Conservation (phyloP, 2,329 filamentous ascomycete genomes). For the Botrytis cinerea region DNA sequence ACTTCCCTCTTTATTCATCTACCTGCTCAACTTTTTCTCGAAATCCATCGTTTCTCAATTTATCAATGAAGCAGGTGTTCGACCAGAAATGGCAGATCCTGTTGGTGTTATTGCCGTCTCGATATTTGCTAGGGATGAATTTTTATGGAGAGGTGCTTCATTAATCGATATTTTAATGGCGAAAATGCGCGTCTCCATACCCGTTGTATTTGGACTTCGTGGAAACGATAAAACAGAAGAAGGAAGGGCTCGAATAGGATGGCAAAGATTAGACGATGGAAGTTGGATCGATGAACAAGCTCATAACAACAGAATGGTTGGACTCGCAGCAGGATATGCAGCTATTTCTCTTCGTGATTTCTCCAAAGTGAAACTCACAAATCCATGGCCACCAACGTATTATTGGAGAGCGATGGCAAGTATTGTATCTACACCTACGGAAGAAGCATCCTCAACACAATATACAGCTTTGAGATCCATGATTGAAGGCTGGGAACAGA, state of each 20-base stretch:
- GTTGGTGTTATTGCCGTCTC: constrained; percentile 76
- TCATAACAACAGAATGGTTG: constrained; percentile 83
- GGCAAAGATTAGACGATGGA: constrained; percentile 55
- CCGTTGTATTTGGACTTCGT: constrained; percentile 80
- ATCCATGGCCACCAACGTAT: constrained; percentile 74
- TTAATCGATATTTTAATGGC: constrained; percentile 84
- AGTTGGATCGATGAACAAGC: constrained; percentile 65
- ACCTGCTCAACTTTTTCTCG: constrained; percentile 73
- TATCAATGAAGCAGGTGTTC: constrained; percentile 64
- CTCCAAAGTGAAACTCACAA: constrained; percentile 62
- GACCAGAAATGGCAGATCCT: constrained; percentile 69
- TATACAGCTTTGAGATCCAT: constrained; percentile 69
- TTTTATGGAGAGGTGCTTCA: constrained; percentile 65
- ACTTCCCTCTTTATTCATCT: constrained; percentile 68
- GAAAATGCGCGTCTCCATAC: constrained; percentile 79
- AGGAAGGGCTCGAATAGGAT: constrained; percentile 70
- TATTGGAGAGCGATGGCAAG: constrained; percentile 81
- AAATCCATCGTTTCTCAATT: constrained; percentile 74
- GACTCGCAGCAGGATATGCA: constrained; percentile 80
- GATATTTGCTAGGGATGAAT: constrained; percentile 70
- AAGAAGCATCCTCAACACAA: constrained; percentile 71
- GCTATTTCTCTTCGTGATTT: constrained; percentile 83
- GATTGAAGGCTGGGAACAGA: constrained; percentile 70
- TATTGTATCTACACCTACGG: constrained; percentile 72
- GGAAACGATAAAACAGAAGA: constrained; percentile 72